These are phyloP conservation scores for Manihot esculenta DNA, from an alignment of 441 rosid species.

Conservation along the genomic window DNA sequence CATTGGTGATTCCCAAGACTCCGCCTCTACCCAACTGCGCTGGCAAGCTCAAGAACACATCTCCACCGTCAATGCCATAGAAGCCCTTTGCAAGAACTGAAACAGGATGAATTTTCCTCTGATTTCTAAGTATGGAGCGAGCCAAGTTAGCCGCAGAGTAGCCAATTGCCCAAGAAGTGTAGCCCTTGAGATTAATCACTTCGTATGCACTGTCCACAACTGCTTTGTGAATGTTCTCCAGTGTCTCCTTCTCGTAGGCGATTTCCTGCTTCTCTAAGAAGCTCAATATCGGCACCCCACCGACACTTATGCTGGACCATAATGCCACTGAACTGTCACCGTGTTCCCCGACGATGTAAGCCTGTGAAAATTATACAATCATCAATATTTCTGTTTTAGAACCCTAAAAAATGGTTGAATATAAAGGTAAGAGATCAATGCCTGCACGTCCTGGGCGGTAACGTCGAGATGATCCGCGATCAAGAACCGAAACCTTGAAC, in stretches of 20 bases:
- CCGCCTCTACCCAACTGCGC: conserved; percentile 72
- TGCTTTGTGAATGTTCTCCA: conserved; percentile 67
- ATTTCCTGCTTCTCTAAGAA: conserved; percentile 70
- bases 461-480: conserved; percentile 90
- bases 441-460: conserved; percentile 94
- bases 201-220: conserved; percentile 73
- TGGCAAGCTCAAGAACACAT: conserved; percentile 86
- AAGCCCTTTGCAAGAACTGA: conserved; percentile 83
- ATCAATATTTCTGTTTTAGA: too few relatives aligned
- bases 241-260: conserved; percentile 64
- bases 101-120: conserved; percentile 85
- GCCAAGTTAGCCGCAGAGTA: conserved; percentile 85
- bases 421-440: too few relatives aligned
- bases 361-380: conserved; percentile 33
- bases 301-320: conserved; percentile 90
- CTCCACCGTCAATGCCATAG: conserved; percentile 61
- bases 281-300: conserved; percentile 81
- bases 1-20: conserved; percentile 68
- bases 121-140: conserved; percentile 64
- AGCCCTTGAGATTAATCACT: conserved; percentile 79
- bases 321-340: conserved; percentile 93
- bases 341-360: conserved; percentile 84
- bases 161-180: conserved; percentile 96
- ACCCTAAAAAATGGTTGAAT: too few relatives aligned
- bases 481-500: conserved; percentile 79